Percentiles rank a stretch among this genome's conserved stretches.
Evolutionary conservation across 2,329 filamentous ascomycete species (phyloP).

Genomic region (Coniochaeta sp.): DNA sequence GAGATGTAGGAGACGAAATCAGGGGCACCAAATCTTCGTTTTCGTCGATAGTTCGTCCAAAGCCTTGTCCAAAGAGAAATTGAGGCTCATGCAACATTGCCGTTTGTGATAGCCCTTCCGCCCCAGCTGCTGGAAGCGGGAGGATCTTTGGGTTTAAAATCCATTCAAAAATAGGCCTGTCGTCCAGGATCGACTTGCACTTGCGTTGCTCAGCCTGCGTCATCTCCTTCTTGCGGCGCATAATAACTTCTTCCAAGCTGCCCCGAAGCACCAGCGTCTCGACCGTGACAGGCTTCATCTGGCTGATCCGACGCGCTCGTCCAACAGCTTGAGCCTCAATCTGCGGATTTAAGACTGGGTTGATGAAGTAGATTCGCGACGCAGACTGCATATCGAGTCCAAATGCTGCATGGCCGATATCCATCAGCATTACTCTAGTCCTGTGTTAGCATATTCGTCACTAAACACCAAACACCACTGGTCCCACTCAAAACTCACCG

Average conservation of each 20-base stretch:
- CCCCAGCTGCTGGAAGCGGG: constrained; percentile 15
- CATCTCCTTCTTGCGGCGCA: constrained; percentile 67
- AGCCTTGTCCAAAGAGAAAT: constrained; percentile 41
- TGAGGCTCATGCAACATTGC: constrained; percentile 35
- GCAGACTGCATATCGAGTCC: constrained; percentile 80
- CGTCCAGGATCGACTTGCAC: constrained; percentile 50
- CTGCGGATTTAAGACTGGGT: constrained; percentile 76
- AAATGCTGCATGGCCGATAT: constrained; percentile 81
- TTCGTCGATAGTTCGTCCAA: constrained; percentile 29
- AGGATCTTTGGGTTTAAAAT: constrained; percentile 44
- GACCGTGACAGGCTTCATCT: constrained; percentile 69
- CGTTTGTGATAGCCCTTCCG: constrained; percentile 38
- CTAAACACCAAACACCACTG: neutral
- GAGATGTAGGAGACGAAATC: neutral
- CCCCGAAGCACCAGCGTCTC: constrained; percentile 76
- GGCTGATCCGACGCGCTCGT: constrained; percentile 79
- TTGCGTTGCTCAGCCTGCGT: constrained; percentile 54
- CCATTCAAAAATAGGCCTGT: constrained; percentile 49
- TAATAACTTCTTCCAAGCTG: constrained; percentile 79
- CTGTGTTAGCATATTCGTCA: neutral
- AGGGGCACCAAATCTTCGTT: constrained; percentile 33
- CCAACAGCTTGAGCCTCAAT: constrained; percentile 90
- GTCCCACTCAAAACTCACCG: constrained; percentile 25
- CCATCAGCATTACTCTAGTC: constrained; percentile 72
- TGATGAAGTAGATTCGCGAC: constrained; percentile 82